Conservation (phyloP, 768 basidiomycete genomes). For the Sporobolomyces roseus region DNA sequence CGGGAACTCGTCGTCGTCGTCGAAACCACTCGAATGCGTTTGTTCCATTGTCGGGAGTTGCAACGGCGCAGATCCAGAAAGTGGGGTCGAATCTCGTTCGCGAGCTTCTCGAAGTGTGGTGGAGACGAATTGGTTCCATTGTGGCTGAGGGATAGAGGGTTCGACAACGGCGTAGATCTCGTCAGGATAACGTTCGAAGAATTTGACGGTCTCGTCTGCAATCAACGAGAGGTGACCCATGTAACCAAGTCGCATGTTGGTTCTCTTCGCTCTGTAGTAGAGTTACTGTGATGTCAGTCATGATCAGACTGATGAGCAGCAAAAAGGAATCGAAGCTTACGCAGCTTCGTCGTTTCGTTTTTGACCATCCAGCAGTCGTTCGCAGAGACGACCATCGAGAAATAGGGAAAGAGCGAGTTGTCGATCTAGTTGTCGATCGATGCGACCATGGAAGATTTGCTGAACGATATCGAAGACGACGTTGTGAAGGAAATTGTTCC, state of each 20-base stretch:
- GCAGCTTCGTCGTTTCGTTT: slow-evolving; percentile 69
- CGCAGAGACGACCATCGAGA: slow-evolving; percentile 74
- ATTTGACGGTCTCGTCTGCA: slow-evolving; percentile 86
- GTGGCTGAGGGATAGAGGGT: slow-evolving; percentile 65
- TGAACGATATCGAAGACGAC: slow-evolving; percentile 94
- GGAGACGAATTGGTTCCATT: slow-evolving; percentile 86
- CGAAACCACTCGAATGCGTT: slow-evolving; percentile 20
- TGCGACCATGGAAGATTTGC: slow-evolving; percentile 83
- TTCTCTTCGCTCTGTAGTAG: slow-evolving; percentile 6
- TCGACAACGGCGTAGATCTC: slow-evolving; percentile 67
- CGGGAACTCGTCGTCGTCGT: slow-evolving; percentile 45
- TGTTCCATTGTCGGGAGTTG: slow-evolving; percentile 10
- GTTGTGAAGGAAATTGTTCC: slow-evolving; percentile 97
- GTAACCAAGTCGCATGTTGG: slow-evolving; percentile 64
- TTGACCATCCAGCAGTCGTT: slow-evolving; percentile 82
- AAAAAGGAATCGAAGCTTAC: slow-evolving; percentile 52
- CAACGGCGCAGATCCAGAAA: slow-evolving; percentile 60
- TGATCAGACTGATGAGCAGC: slow-evolving; percentile 54
- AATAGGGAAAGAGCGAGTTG: slow-evolving; percentile 80
- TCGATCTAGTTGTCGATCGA: slow-evolving; percentile 76
- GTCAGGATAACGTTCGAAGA: slow-evolving; percentile 78
- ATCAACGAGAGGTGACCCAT: slow-evolving; percentile 97
- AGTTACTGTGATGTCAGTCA: too few relatives aligned
- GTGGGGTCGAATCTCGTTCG: slow-evolving; percentile 67
- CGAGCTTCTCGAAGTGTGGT: slow-evolving; percentile 83